Evolutionary conservation across 2,329 filamentous ascomycete genomes (phyloP), one percentile per base, ranked within the genome.

Genomic region (Stachybotrys elegans): DNA sequence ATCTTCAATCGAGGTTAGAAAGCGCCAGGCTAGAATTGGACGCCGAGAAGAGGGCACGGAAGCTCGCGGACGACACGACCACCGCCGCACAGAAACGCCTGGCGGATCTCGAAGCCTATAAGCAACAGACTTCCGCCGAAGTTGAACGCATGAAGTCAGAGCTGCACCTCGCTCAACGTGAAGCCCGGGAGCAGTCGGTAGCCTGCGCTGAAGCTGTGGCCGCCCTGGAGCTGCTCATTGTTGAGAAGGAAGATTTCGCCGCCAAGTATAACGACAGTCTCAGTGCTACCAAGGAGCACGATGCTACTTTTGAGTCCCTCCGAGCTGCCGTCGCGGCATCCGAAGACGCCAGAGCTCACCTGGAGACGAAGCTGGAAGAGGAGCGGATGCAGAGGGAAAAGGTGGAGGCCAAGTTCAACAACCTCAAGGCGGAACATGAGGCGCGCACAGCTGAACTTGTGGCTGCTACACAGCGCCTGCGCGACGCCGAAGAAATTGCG

Each of bases 61-160:
- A 89, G 56, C 71, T 96, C 13, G 90, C 93, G 0, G 93, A 98
- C 58, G 92, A 96, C 47, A 94, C 88, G 3, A 78, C 86, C 5
- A 83, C 84, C 53, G 87, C 88, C 21, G 85, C 91, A 3, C 86
- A 95, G 60, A 86, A 83, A 63, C 84, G 92, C 19, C 84, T 95
- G 64, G 72, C 81, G 7, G 90, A 96, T 54, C 73, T 98, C 2
- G 92, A 97, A 60, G 76, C 76, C 35, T 92, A 87, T 61, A 85
- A 87, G 57, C 88, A 95, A 58, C 84, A 86, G 57, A 90, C 86
- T 29, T 84, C 88, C 4, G 80, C 86, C 1, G 92, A 98, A 61
- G 72, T 94, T 8, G 92, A 97, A 61, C 84, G 82, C 21, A 70
- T 98, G 27, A 87, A 91, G 52, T 84, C 87, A 2, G 90, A 96